These are phyloP conservation scores for Trichophyton benhamiae DNA, from an alignment of 2,329 filamentous ascomycete genomes.

Conservation along the genomic window DNA sequence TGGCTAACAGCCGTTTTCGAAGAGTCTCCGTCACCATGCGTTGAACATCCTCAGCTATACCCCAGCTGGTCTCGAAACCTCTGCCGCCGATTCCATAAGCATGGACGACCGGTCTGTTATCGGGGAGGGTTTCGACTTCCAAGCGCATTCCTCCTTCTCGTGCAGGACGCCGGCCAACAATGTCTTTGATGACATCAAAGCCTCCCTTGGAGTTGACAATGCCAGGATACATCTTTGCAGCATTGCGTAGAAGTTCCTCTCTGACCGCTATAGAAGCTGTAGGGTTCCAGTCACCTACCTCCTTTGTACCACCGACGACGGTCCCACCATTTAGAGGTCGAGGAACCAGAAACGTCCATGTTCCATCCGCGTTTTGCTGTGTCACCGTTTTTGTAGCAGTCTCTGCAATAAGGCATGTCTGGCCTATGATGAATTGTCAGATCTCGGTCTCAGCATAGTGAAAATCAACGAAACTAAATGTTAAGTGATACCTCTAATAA, in stretches of 20 bases:
- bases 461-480: no score
- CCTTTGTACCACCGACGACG: constrained; percentile 54
- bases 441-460: not conserved
- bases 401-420: constrained; percentile 39
- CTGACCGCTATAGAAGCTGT: constrained; percentile 39
- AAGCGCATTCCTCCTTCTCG: constrained; percentile 40
- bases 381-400: constrained; percentile 40
- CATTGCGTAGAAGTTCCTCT: constrained; percentile 35
- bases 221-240: constrained; percentile 32
- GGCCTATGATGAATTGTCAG: constrained; percentile 20
- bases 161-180: constrained; percentile 35
- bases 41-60: constrained; percentile 42
- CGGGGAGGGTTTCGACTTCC: constrained; percentile 36
- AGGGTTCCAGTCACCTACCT: constrained; percentile 45
- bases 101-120: constrained; percentile 33
- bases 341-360: constrained; percentile 52
- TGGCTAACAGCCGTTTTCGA: not conserved
- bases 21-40: constrained; percentile 26
- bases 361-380: constrained; percentile 49
- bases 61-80: constrained; percentile 52
- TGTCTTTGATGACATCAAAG: constrained; percentile 35
- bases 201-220: constrained; percentile 23
- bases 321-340: constrained; percentile 51
- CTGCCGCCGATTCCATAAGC: constrained; percentile 50
- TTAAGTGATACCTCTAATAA: constrained; percentile 30